Evolutionary conservation across 306 rosid species (phyloP).

Genomic region (Hylodesmum podocarpum): DNA sequence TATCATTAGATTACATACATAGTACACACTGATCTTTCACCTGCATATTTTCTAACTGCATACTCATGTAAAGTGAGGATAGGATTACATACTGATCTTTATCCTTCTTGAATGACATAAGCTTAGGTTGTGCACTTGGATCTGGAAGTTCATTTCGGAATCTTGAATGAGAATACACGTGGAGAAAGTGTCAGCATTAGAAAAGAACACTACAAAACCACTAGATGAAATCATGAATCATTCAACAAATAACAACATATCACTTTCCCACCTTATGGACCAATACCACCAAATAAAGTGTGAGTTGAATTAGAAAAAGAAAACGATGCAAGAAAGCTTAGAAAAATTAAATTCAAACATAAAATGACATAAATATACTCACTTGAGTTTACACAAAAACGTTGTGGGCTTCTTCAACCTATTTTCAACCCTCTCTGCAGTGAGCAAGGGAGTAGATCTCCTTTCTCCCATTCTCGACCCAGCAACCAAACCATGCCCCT

Average conservation of each 20-base stretch:
- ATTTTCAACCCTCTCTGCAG: slow-evolving; percentile 90
- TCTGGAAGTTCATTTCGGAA: slow-evolving; percentile 99
- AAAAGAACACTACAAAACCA: slow-evolving; percentile 13
- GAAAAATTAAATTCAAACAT: not conserved
- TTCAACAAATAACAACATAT: not conserved
- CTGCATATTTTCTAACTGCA: slow-evolving; percentile 17
- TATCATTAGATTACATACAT: slow-evolving; percentile 51
- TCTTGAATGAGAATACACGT: slow-evolving; percentile 45
- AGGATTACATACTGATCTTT: slow-evolving; percentile 78
- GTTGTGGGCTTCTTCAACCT: slow-evolving; percentile 98
- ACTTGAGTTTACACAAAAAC: slow-evolving; percentile 96
- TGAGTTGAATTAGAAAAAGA: not conserved
- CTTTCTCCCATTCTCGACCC: slow-evolving; percentile 92
- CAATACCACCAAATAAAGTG: not conserved
- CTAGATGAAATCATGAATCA: not conserved
- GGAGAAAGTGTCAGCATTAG: slow-evolving; percentile 32
- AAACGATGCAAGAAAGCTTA: not conserved
- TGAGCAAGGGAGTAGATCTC: slow-evolving; percentile 68
- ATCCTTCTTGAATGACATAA: slow-evolving; percentile 82
- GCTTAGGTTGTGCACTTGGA: slow-evolving; percentile 98
- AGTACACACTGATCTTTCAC: slow-evolving; percentile 73
- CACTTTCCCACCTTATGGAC: slow-evolving; percentile 12
- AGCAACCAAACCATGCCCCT: slow-evolving; percentile 77
- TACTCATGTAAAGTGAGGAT: slow-evolving; percentile 1
- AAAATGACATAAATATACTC: slow-evolving; percentile 49